Percentiles rank a stretch among this genome's conserved stretches.
These are phyloP conservation scores for Cytospora chrysosperma DNA, from an alignment of 2,329 filamentous ascomycete genomes.

Conservation along the genomic window DNA sequence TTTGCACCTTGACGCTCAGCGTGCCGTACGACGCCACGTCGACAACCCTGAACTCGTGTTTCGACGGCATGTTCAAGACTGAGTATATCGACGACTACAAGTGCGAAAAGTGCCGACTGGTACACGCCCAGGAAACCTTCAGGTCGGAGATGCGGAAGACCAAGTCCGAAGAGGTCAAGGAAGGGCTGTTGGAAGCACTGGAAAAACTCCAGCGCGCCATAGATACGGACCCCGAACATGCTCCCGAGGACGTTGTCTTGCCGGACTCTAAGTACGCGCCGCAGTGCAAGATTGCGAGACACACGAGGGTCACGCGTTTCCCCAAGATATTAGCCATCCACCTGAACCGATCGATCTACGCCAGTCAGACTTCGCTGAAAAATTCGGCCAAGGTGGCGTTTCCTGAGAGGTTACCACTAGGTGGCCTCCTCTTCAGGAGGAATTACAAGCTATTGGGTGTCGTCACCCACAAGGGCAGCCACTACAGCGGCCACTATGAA, in stretches of 20 bases:
- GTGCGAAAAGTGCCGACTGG: slow-evolving; percentile 87
- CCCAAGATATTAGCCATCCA: slow-evolving; percentile 91
- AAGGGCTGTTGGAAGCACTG: slow-evolving; percentile 57
- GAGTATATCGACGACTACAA: slow-evolving; percentile 97
- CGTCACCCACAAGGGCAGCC: slow-evolving; percentile 92
- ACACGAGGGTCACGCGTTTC: slow-evolving; percentile 83
- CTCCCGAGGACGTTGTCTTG: slow-evolving; percentile 69
- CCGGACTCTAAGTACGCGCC: slow-evolving; percentile 75
- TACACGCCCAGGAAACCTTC: slow-evolving; percentile 70
- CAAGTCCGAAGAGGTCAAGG: slow-evolving; percentile 51
- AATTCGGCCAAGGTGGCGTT: slow-evolving; percentile 94
- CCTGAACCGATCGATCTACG: slow-evolving; percentile 87
- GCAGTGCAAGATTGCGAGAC: slow-evolving; percentile 79
- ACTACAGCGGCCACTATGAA: slow-evolving; percentile 96
- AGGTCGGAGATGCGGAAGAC: slow-evolving; percentile 57
- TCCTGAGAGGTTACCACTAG: slow-evolving; percentile 80
- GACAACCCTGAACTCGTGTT: slow-evolving; percentile 81
- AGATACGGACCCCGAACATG: slow-evolving; percentile 75
- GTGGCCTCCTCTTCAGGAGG: slow-evolving; percentile 72
- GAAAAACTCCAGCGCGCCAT: slow-evolving; percentile 67
- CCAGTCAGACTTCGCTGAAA: slow-evolving; percentile 75
- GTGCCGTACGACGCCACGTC: slow-evolving; percentile 78
- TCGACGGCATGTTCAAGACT: slow-evolving; percentile 90
- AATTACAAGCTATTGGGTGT: slow-evolving; percentile 83
- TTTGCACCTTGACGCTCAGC: slow-evolving; percentile 88